phyloP scores from a whole-genome alignment of 2,329 filamentous ascomycete genomes.

The Penicillium sp. region DNA sequence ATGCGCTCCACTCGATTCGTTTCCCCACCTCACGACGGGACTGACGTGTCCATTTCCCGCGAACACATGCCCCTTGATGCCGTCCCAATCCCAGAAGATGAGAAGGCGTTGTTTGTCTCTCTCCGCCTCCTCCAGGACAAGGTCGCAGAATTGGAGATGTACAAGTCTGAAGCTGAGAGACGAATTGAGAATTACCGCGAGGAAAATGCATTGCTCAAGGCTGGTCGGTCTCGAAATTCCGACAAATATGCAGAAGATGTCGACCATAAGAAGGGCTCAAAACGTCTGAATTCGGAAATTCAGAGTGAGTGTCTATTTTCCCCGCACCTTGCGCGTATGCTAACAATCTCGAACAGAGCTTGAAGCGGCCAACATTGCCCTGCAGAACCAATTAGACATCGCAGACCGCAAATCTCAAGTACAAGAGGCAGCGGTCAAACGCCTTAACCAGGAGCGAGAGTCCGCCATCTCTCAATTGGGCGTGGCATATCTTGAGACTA shows the following conservation, averaged over 20 bases:
- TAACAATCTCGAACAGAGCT: conserved; percentile 43
- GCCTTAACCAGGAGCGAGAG: conserved; percentile 59
- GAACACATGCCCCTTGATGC: conserved; percentile 54
- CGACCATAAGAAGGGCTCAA: conserved; percentile 36
- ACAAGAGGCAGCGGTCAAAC: conserved; percentile 57
- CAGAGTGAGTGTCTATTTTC: conserved; percentile 38
- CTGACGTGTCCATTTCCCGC: conserved; percentile 34
- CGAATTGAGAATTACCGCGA: conserved; percentile 54
- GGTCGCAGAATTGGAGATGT: conserved; percentile 57
- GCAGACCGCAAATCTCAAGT: conserved; percentile 58
- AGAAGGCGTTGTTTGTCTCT: conserved; percentile 64
- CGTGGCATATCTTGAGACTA: conserved; percentile 57
- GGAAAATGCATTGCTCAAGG: conserved; percentile 54
- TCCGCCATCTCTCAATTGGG: conserved; percentile 60
- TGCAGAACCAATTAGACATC: conserved; percentile 58
- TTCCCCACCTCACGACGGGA: conserved; percentile 45
- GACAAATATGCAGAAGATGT: conserved; percentile 51
- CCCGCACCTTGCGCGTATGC: conserved; percentile 19
- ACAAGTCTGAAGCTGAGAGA: conserved; percentile 55
- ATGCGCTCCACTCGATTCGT: conserved; percentile 57
- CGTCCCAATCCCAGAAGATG: conserved; percentile 61
- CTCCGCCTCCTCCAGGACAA: conserved; percentile 61
- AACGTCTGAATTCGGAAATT: conserved; percentile 39
- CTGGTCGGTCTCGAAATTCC: conserved; percentile 41
- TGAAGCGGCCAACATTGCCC: conserved; percentile 55